Evolutionary conservation across 257 asterid species (phyloP).

Genomic region (Ballota nigra): DNA sequence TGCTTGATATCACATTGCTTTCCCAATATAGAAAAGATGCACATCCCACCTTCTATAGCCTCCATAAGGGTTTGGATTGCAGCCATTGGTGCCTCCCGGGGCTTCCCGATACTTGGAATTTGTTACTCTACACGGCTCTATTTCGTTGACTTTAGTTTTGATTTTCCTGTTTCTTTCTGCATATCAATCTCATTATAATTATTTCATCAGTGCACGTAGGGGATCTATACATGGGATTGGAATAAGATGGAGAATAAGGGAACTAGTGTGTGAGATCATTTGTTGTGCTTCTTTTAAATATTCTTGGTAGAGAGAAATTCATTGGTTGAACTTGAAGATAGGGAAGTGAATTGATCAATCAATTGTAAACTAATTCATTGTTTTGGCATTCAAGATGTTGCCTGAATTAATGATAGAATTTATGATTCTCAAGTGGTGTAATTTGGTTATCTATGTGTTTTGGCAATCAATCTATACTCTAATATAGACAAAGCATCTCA

Average conservation of each 20-base stretch:
- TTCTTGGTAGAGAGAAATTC: slow-evolving; percentile 12
- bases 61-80: slow-evolving; percentile 68
- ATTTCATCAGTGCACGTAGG: neutral
- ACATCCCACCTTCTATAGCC: slow-evolving; percentile 65
- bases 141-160: neutral
- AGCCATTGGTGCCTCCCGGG: slow-evolving; percentile 99
- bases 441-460: neutral
- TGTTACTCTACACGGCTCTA: slow-evolving; percentile 63
- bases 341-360: neutral
- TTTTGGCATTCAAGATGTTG: slow-evolving; percentile 38
- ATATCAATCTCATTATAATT: neutral
- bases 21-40: slow-evolving; percentile 88
- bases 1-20: slow-evolving; percentile 68
- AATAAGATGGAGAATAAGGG: neutral
- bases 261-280: neutral
- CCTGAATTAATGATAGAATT: slow-evolving; percentile 13
- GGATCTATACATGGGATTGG: neutral
- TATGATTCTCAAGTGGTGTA: neutral
- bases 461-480: neutral
- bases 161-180: neutral
- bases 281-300: neutral
- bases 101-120: slow-evolving; percentile 92
- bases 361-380: slow-evolving; percentile 25
- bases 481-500: too few species aligned
- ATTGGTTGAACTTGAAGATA: slow-evolving; percentile 21